Percentiles rank a stretch among this genome's conserved stretches.
These are phyloP conservation scores for Trichocladium uniseriatum DNA, from an alignment of 495 filamentous ascomycete genomes.

Conservation along the genomic window DNA sequence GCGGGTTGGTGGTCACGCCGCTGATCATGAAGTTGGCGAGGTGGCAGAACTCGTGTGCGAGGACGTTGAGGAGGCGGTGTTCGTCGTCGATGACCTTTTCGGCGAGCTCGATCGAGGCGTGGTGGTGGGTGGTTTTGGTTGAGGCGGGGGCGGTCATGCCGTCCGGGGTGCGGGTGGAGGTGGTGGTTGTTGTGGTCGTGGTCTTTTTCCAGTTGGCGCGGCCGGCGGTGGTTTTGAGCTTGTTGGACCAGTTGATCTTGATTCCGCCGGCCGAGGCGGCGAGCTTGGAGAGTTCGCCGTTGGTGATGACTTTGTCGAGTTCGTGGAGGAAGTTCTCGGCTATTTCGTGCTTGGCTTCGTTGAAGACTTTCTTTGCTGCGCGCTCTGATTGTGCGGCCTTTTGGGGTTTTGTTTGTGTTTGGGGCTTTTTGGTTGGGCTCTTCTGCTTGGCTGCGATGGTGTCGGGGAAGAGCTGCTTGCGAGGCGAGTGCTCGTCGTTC, in stretches of 20 bases:
- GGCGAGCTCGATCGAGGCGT: conserved; percentile 77
- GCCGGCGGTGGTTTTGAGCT: conserved; percentile 77
- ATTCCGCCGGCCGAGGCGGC: conserved; percentile 65
- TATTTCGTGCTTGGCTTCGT: conserved; percentile 52
- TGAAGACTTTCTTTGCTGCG: conserved; percentile 56
- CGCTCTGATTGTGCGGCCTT: conserved; percentile 9
- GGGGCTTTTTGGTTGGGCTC: conserved; percentile 42
- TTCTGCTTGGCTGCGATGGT: conserved; percentile 16
- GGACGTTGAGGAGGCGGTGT: conserved; percentile 68
- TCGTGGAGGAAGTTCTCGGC: conserved; percentile 60
- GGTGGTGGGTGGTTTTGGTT: conserved; percentile 35
- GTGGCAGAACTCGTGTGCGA: conserved; percentile 95
- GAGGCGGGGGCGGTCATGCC: not conserved
- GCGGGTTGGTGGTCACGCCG: conserved; percentile 56
- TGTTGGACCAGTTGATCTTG: conserved; percentile 73
- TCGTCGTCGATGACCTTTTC: conserved; percentile 74
- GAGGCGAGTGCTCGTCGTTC: conserved; percentile 70
- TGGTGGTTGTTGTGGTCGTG: too few species aligned
- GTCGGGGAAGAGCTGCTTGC: conserved; percentile 40
- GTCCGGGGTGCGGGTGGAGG: too few species aligned
- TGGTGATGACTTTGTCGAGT: conserved; percentile 60
- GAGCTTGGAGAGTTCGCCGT: conserved; percentile 50
- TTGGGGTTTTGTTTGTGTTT: conserved; percentile 35
- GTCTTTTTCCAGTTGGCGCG: conserved; percentile 71
- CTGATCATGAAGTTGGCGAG: conserved; percentile 78